Evolutionary conservation across 257 asterid species (phyloP).

Genomic region (Plantago major): DNA sequence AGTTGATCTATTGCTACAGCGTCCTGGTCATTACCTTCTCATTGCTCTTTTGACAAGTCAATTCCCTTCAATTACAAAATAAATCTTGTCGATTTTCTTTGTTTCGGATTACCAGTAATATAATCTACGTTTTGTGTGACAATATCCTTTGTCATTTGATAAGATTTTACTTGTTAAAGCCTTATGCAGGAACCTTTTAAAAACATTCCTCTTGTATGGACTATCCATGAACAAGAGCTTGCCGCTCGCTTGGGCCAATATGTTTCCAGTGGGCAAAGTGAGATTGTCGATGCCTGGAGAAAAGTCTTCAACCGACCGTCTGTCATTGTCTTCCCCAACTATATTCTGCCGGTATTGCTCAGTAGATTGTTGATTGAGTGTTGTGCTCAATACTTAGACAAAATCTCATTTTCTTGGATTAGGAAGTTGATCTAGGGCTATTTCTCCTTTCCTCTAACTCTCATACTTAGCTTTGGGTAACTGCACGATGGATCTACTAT

Average conservation of each 20-base stretch:
- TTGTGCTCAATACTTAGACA: background rate
- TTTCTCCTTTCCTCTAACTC: too few species aligned
- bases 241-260: constrained; percentile 56
- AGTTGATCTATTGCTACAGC: constrained; percentile 1
- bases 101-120: background rate
- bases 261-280: constrained; percentile 47
- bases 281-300: constrained; percentile 66
- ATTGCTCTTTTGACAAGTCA: background rate
- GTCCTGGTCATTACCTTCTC: background rate
- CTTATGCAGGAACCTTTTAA: constrained; percentile 95
- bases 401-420: too few species aligned
- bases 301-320: constrained; percentile 69
- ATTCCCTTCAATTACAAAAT: background rate
- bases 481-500: too few species aligned
- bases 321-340: constrained; percentile 81
- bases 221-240: constrained; percentile 72
- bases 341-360: constrained; percentile 70
- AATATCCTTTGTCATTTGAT: constrained; percentile 24
- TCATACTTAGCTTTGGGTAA: too few species aligned
- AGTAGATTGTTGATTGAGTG: constrained; percentile 13
- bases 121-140: background rate
- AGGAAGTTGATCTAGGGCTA: too few species aligned
- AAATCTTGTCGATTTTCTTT: background rate
- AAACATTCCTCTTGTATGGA: constrained; percentile 80
- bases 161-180: constrained; percentile 64